Percentiles rank a stretch among this genome's conserved stretches.
These are phyloP conservation scores for Didymellaceae sp. DNA, from an alignment of 2,329 filamentous ascomycete species.

Conservation along the genomic window DNA sequence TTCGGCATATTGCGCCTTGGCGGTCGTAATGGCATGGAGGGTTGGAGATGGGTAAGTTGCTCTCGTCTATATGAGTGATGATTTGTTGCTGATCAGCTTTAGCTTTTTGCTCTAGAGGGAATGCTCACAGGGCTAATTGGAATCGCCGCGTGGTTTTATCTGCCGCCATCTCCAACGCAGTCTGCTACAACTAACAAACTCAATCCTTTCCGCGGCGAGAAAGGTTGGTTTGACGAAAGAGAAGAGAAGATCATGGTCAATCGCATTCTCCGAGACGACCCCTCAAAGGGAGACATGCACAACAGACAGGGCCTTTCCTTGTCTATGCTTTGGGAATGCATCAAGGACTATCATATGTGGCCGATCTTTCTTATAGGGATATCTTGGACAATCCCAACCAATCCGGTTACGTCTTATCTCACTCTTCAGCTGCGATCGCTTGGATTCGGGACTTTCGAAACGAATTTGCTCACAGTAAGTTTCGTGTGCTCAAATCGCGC, in stretches of 20 bases:
- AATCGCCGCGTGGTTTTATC: constrained; percentile 46
- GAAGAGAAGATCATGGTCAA: constrained; percentile 76
- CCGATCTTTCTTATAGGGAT: constrained; percentile 49
- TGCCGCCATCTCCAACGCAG: constrained; percentile 64
- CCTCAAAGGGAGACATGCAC: constrained; percentile 66
- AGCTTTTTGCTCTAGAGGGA: constrained; percentile 44
- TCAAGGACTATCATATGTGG: constrained; percentile 64
- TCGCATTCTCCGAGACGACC: constrained; percentile 62
- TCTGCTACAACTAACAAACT: constrained; percentile 59
- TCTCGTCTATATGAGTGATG: constrained; percentile 47
- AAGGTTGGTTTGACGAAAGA: constrained; percentile 70
- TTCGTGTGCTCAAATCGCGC: not conserved
- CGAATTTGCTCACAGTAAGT: constrained; percentile 46
- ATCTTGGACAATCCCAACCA: constrained; percentile 43
- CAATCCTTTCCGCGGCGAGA: constrained; percentile 61
- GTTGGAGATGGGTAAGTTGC: constrained; percentile 58
- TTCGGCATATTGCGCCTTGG: constrained; percentile 61
- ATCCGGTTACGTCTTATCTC: constrained; percentile 43
- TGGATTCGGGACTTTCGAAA: constrained; percentile 48
- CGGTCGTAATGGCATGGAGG: constrained; percentile 57
- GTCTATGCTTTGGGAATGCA: constrained; percentile 56
- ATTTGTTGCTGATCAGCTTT: not conserved
- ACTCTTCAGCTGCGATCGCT: constrained; percentile 45
- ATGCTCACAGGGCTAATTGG: constrained; percentile 48
- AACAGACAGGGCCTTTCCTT: constrained; percentile 62